Percentiles rank a stretch among this genome's conserved stretches.
Evolutionary conservation across 2,329 filamentous ascomycete genomes (phyloP).

Genomic region (Neofusicoccum parvum): DNA sequence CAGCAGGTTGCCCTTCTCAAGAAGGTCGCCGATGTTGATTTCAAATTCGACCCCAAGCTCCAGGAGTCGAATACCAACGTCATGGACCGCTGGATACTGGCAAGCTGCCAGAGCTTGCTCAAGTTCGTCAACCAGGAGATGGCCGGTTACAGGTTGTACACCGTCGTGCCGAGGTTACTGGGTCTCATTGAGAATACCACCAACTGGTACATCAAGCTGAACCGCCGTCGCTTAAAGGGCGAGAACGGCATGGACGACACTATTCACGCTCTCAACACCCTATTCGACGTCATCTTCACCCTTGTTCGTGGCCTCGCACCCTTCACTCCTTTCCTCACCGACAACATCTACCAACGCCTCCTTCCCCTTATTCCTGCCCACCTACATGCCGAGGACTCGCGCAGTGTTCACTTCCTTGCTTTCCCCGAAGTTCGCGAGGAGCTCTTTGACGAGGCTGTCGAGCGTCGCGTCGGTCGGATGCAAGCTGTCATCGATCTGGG

Average conservation of each 20-base stretch:
- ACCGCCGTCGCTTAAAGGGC: constrained; percentile 86
- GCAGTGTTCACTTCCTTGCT: constrained; percentile 88
- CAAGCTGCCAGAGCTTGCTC: constrained; percentile 86
- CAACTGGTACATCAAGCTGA: constrained; percentile 99
- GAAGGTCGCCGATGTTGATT: constrained; percentile 79
- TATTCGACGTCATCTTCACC: constrained; percentile 92
- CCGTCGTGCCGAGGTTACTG: constrained; percentile 83
- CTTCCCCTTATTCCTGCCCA: constrained; percentile 78
- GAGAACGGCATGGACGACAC: constrained; percentile 86
- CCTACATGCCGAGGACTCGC: constrained; percentile 68
- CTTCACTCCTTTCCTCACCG: constrained; percentile 93
- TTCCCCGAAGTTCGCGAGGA: constrained; percentile 89
- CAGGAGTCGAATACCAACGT: constrained; percentile 82
- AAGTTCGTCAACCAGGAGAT: constrained; percentile 94
- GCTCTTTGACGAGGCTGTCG: constrained; percentile 82
- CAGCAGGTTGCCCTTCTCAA: constrained; percentile 83
- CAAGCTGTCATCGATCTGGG: constrained; percentile 93
- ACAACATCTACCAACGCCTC: constrained; percentile 87
- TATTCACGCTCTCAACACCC: constrained; percentile 84
- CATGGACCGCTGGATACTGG: constrained; percentile 95
- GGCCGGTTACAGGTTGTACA: constrained; percentile 73
- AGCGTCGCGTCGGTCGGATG: constrained; percentile 87
- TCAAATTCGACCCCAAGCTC: constrained; percentile 73
- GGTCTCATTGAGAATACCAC: constrained; percentile 89
- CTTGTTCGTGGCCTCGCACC: constrained; percentile 86